Conservation (phyloP, 345 rosid genomes). For the Pistacia vera region DNA sequence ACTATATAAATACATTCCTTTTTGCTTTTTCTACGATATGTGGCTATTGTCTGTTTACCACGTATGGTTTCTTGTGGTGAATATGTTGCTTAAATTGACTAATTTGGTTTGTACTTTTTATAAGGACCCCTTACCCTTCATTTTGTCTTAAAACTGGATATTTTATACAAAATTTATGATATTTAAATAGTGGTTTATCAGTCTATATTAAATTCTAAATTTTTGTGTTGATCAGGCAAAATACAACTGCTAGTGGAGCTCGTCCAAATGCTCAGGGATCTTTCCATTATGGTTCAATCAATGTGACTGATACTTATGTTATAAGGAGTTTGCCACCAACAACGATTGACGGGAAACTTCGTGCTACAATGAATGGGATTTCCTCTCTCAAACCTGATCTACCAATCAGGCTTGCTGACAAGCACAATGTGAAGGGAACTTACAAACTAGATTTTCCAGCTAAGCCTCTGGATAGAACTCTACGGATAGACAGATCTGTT, state of each 20-base stretch:
- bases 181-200: background rate
- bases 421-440: slow-evolving; percentile 64
- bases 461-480: slow-evolving; percentile 64
- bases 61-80: background rate
- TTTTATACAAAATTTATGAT: background rate
- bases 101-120: background rate
- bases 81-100: background rate
- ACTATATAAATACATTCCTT: background rate
- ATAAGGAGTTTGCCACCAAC: slow-evolving; percentile 71
- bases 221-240: slow-evolving; percentile 58
- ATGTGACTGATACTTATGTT: slow-evolving; percentile 70
- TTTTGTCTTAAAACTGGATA: background rate
- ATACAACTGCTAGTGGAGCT: slow-evolving; percentile 91
- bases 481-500: slow-evolving; percentile 59
- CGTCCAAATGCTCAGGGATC: slow-evolving; percentile 99
- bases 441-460: slow-evolving; percentile 90
- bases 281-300: slow-evolving; percentile 85
- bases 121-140: background rate
- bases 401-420: slow-evolving; percentile 82
- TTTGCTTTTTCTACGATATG: background rate
- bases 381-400: slow-evolving; percentile 72
- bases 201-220: background rate
- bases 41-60: background rate
- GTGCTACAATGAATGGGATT: slow-evolving; percentile 78
- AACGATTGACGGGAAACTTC: slow-evolving; percentile 57